Conservation (phyloP, 345 rosid species). For the Syzygium grande region DNA sequence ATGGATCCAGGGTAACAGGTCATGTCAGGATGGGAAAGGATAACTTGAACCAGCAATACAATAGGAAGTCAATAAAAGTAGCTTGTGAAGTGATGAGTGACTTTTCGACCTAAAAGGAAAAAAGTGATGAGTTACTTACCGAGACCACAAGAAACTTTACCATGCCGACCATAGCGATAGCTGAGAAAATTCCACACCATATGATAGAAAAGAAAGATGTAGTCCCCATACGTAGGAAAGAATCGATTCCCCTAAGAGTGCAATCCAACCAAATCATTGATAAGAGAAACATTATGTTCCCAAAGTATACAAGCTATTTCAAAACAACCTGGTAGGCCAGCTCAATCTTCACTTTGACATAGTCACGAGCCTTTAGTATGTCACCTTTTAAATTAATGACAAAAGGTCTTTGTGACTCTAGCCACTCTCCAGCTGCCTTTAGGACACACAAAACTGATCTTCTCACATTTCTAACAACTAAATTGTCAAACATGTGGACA, state of each 20-base stretch:
- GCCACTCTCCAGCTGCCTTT: conserved; percentile 40
- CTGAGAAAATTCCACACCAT: conserved; percentile 89
- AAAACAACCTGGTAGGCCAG: conserved; percentile 46
- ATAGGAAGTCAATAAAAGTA: neutral
- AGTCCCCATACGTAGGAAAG: conserved; percentile 83
- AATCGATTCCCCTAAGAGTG: conserved; percentile 76
- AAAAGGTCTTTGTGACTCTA: conserved; percentile 56
- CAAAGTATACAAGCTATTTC: conserved; percentile 59
- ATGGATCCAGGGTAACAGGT: neutral
- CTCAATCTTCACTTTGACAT: conserved; percentile 38
- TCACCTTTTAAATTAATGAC: conserved; percentile 23
- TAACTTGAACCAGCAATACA: neutral
- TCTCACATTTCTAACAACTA: conserved; percentile 33
- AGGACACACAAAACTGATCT: conserved; percentile 18
- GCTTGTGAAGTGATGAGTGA: neutral
- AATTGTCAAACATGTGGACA: conserved; percentile 34
- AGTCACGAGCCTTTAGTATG: conserved; percentile 32
- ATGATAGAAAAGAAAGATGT: conserved; percentile 70
- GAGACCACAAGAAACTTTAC: conserved; percentile 53
- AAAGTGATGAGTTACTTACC: conserved; percentile 42
- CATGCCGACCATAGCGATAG: conserved; percentile 69
- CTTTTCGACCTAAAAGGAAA: neutral
- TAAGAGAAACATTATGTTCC: conserved; percentile 63
- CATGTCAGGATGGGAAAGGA: neutral
- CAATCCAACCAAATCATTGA: conserved; percentile 86